These are phyloP conservation scores for Astragalus glycyphyllos DNA, from an alignment of 306 rosid genomes.

Conservation along the genomic window DNA sequence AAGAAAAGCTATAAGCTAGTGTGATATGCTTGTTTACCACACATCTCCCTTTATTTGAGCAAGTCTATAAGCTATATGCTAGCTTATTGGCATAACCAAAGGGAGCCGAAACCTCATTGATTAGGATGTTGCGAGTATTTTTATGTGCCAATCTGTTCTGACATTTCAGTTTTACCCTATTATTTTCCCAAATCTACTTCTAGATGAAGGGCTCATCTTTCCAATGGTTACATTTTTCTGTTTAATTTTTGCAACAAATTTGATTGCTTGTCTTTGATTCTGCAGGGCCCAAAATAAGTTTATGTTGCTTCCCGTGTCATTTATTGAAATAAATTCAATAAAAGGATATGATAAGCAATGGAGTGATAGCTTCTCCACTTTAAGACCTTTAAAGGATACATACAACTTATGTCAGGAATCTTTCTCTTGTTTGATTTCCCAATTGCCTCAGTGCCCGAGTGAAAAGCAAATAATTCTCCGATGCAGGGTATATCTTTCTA, in stretches of 20 bases:
- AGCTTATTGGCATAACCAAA: too few relatives aligned
- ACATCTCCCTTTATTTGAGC: too few relatives aligned
- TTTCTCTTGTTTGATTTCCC: conserved; percentile 57
- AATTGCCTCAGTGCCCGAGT: conserved; percentile 55
- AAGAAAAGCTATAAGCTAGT: too few relatives aligned
- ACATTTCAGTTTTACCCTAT: neutral
- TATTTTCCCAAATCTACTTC: conserved; percentile 12
- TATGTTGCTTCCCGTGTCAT: conserved; percentile 77
- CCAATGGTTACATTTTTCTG: neutral
- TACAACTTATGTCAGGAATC: conserved; percentile 42
- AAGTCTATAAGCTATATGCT: too few relatives aligned
- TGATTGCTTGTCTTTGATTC: conserved; percentile 46
- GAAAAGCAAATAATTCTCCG: conserved; percentile 55
- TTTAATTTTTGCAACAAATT: conserved; percentile 19
- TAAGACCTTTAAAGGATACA: conserved; percentile 39
- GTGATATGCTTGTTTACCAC: too few relatives aligned
- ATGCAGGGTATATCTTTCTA: conserved; percentile 63
- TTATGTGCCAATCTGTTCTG: conserved; percentile 11
- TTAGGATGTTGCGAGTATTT: conserved; percentile 17
- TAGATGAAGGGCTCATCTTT: conserved; percentile 8
- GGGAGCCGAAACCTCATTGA: neutral
- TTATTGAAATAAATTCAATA: conserved; percentile 64
- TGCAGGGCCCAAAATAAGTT: conserved; percentile 65
- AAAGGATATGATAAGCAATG: conserved; percentile 44
- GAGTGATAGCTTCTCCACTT: conserved; percentile 43